phyloP scores from a whole-genome alignment of 306 rosid genomes.

The Lupinus albus region DNA sequence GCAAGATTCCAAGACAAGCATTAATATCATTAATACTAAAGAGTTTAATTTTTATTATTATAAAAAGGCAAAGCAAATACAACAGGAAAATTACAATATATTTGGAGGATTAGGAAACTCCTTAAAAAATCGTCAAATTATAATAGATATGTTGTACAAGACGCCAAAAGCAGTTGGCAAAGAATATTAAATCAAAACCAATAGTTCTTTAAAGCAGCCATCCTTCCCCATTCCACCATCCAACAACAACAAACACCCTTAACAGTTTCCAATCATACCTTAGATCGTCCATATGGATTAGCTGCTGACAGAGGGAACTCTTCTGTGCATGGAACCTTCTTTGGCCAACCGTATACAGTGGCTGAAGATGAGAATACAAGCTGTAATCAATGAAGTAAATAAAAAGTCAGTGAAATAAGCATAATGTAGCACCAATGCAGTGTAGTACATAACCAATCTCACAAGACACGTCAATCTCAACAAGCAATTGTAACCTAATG shows the following conservation, averaged over 20 bases:
- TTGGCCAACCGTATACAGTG: conserved; percentile 99
- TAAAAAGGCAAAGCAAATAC: not conserved
- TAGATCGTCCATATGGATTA: conserved; percentile 95
- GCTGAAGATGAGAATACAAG: conserved; percentile 99
- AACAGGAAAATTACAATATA: not conserved
- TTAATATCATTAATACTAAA: not conserved
- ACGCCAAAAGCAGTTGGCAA: too few species aligned
- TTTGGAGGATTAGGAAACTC: too few species aligned
- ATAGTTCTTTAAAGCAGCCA: not conserved
- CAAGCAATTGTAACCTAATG: not conserved
- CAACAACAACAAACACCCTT: conserved; percentile 8
- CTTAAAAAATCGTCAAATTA: too few species aligned
- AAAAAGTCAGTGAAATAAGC: conserved; percentile 29
- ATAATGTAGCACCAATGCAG: conserved; percentile 30
- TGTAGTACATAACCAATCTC: conserved; percentile 23
- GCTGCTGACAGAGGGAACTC: conserved; percentile 81
- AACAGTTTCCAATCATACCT: conserved; percentile 54
- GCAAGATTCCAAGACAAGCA: conserved; percentile 26
- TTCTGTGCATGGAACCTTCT: conserved; percentile 99
- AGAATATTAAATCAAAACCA: too few species aligned
- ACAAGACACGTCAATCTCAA: conserved; percentile 12
- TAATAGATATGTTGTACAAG: too few species aligned
- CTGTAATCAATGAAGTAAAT: conserved; percentile 56
- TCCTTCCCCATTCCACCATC: not conserved
- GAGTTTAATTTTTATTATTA: not conserved